phyloP scores from a whole-genome alignment of 495 filamentous ascomycete species.

The Trypethelium eluteriae region DNA sequence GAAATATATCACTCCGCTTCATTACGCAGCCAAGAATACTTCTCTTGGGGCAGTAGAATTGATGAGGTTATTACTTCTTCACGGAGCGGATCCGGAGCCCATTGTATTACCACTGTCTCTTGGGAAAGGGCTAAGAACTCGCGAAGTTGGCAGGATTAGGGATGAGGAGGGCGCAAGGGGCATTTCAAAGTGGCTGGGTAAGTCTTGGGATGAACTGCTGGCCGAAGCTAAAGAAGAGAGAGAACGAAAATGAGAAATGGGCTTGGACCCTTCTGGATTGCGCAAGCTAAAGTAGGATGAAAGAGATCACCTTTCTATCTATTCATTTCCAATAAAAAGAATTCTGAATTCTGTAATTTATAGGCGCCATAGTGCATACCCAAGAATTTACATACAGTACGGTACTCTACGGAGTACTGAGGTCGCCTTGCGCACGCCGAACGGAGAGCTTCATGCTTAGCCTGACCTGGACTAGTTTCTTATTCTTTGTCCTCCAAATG shows the following conservation, averaged over 20 bases:
- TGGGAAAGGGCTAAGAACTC: neutral
- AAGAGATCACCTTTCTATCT: too few relatives aligned
- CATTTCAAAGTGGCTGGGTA: constrained; percentile 1
- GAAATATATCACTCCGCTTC: constrained; percentile 12
- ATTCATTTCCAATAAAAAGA: too few relatives aligned
- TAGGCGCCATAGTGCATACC: too few relatives aligned
- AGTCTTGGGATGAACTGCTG: constrained; percentile 1
- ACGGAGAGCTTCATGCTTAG: too few relatives aligned
- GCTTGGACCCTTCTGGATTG: neutral
- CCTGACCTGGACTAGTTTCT: too few relatives aligned
- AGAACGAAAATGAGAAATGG: neutral
- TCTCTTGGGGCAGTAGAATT: constrained; percentile 19
- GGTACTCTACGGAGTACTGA: too few relatives aligned
- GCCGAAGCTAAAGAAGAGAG: neutral
- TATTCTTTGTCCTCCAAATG: too few relatives aligned
- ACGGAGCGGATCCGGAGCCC: constrained; percentile 21
- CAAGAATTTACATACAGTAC: too few relatives aligned
- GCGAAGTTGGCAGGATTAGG: neutral
- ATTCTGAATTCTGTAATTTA: too few relatives aligned
- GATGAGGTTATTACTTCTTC: constrained; percentile 23
- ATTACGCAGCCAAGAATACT: constrained; percentile 17
- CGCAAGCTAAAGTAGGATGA: too few relatives aligned
- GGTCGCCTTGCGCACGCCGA: too few relatives aligned
- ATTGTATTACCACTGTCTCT: neutral
- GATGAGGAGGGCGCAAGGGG: constrained; percentile 1